Evolutionary conservation across 306 rosid genomes (phyloP).

Genomic region (Inga leiocalycina): DNA sequence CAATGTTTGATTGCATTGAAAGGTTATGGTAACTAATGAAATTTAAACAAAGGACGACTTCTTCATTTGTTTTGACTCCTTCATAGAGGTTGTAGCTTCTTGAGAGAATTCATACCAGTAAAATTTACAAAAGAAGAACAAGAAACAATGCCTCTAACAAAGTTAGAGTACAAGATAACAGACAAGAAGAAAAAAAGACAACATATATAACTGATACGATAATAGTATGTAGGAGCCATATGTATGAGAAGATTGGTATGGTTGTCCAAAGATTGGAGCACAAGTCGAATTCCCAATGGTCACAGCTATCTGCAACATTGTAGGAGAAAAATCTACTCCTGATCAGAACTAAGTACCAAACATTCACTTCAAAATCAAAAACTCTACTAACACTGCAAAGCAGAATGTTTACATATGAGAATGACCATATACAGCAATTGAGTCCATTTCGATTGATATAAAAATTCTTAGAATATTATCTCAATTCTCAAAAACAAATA

Average conservation of each 20-base stretch:
- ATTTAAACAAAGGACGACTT: no score
- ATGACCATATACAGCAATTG: not conserved
- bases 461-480: not conserved
- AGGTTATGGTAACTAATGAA: no score
- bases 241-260: conserved; percentile 47
- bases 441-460: not conserved
- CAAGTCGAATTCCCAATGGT: conserved; percentile 51
- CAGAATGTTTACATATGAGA: not conserved
- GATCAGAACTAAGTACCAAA: not conserved
- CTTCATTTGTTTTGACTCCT: no score
- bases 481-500: not conserved
- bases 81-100: no score
- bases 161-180: conserved; percentile 24
- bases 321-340: not conserved
- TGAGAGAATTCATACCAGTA: no score
- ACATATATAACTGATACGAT: not conserved
- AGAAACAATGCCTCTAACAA: conserved; percentile 31
- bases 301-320: conserved; percentile 55
- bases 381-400: not conserved
- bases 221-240: conserved; percentile 22
- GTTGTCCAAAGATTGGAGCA: conserved; percentile 48
- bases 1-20: no score
- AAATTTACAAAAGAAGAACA: conserved; percentile 2
- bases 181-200: not conserved
- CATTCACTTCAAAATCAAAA: not conserved